phyloP scores from a whole-genome alignment of 2,329 filamentous ascomycete species.

The Trichophaea hybrida region DNA sequence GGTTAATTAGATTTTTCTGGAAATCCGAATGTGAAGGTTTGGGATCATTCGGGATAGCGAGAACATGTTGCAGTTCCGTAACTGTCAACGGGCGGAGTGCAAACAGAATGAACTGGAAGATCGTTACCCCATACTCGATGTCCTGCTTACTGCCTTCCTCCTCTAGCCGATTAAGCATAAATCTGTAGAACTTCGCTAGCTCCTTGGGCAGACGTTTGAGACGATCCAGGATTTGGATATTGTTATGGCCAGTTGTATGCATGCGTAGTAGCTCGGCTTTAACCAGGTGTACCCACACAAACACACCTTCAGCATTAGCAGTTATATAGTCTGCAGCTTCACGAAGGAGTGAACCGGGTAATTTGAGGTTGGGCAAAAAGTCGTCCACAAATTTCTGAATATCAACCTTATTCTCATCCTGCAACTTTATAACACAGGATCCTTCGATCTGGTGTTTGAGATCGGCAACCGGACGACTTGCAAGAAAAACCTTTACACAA shows the following conservation, averaged over 20 bases:
- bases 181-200: not conserved
- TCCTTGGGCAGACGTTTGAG: not conserved
- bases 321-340: not conserved
- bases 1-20: not conserved
- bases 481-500: not conserved
- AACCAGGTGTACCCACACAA: slow-evolving; percentile 3
- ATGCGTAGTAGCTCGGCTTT: not conserved
- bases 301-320: not conserved
- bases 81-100: not conserved
- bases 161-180: not conserved
- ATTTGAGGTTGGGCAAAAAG: not conserved
- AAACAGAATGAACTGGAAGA: not conserved
- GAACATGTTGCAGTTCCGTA: not conserved
- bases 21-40: not conserved
- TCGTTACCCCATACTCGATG: not conserved
- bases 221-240: not conserved
- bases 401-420: not conserved
- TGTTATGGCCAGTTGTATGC: not conserved
- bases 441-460: not conserved
- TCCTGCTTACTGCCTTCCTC: not conserved
- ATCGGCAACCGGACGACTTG: not conserved
- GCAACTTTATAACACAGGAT: not conserved
- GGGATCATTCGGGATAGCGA: not conserved
- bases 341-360: not conserved
- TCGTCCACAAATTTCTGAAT: not conserved